phyloP scores from a whole-genome alignment of 805 yeast genomes.

The Candida yuanshanica region DNA sequence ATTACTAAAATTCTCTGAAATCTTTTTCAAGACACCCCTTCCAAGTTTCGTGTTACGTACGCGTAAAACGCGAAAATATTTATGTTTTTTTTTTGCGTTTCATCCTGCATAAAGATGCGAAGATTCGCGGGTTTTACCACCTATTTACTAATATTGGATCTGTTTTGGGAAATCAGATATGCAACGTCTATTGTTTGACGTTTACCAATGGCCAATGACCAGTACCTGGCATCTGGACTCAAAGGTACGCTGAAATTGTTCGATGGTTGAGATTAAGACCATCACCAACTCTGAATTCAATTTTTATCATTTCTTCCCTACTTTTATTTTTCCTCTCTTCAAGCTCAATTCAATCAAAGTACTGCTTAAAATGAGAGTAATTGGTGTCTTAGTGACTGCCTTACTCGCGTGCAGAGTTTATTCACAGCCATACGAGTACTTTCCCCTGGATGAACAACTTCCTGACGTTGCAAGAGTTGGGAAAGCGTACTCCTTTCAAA shows the following conservation, averaged over 20 bases:
- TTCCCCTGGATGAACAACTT: conserved; percentile 76
- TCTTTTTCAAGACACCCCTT: background rate
- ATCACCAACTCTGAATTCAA: too few relatives aligned
- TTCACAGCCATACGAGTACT: conserved; percentile 54
- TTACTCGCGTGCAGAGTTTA: background rate
- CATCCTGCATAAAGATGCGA: background rate
- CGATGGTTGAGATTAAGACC: too few relatives aligned
- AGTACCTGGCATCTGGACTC: background rate
- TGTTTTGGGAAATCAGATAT: background rate
- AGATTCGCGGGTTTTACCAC: background rate
- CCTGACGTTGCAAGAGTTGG: conserved; percentile 83
- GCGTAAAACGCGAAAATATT: background rate
- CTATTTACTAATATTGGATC: background rate
- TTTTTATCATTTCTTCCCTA: background rate
- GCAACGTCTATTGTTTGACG: background rate
- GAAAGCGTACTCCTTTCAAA: conserved; percentile 53
- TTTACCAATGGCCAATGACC: too few relatives aligned
- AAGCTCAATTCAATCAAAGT: background rate
- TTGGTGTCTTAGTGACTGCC: background rate
- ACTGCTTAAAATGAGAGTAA: background rate
- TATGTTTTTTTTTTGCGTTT: too few relatives aligned
- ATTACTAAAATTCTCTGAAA: too few relatives aligned
- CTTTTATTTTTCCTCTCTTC: background rate
- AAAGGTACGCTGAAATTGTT: background rate
- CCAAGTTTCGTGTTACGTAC: background rate